Evolutionary conservation across 208 protist genomes (phyloP).

Genomic region (Trypanosoma congolense): DNA sequence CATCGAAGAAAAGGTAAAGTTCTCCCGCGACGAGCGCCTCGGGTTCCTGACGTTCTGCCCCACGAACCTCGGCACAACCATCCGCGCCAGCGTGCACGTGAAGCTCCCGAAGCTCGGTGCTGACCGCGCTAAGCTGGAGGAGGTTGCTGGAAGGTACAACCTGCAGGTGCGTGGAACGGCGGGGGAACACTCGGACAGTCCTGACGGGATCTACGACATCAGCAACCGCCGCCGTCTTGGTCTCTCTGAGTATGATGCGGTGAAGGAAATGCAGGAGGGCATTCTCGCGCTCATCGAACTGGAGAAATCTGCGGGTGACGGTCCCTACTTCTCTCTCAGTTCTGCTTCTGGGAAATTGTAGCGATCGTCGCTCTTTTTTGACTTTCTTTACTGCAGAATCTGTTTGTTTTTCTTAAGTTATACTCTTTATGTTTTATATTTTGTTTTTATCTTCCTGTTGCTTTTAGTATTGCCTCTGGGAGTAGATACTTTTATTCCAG

Average conservation of each 20-base stretch:
- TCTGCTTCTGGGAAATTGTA: no score
- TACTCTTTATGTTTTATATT: neutral
- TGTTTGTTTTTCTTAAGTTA: neutral
- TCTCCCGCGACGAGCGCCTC: slow-evolving; percentile 36
- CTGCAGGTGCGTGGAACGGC: slow-evolving; percentile 43
- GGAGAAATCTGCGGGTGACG: slow-evolving; percentile 37
- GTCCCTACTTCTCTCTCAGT: no score
- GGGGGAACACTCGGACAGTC: slow-evolving; percentile 42
- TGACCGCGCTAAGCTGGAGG: slow-evolving; percentile 35
- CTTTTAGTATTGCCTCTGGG: neutral
- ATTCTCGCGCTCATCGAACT: slow-evolving; percentile 40
- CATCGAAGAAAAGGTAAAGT: slow-evolving; percentile 32
- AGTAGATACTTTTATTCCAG: no score
- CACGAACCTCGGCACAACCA: slow-evolving; percentile 46
- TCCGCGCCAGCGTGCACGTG: slow-evolving; percentile 40
- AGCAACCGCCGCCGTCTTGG: slow-evolving; percentile 53
- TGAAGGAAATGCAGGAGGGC: slow-evolving; percentile 49
- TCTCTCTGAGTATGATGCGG: slow-evolving; percentile 32
- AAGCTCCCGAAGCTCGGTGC: slow-evolving; percentile 34
- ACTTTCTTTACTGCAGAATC: neutral
- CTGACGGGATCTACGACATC: slow-evolving; percentile 42
- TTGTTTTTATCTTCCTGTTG: neutral
- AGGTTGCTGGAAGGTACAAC: slow-evolving; percentile 32
- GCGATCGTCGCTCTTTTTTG: neutral
- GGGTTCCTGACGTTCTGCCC: slow-evolving; percentile 49